Conservation (phyloP, 75 land plant genomes). For the Chamaecyparis obtusa region DNA sequence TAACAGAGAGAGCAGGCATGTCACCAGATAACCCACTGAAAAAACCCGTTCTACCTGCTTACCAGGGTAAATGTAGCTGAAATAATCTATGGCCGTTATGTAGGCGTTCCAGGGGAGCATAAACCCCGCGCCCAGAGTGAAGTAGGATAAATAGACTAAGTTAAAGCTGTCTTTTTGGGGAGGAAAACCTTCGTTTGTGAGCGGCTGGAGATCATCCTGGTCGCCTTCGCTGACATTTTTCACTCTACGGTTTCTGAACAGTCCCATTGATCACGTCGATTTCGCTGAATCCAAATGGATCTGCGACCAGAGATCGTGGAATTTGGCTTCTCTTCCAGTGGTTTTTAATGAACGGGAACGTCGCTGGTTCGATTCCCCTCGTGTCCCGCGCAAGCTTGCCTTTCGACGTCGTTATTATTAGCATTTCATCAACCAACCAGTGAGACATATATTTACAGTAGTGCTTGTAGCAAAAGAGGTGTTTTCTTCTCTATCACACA, state of each 20-base stretch:
- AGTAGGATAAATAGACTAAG: slow-evolving; percentile 79
- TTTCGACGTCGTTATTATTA: no score
- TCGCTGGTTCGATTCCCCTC: no score
- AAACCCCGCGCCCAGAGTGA: slow-evolving; percentile 76
- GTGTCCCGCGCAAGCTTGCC: no score
- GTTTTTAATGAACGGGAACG: no score
- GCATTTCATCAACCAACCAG: no score
- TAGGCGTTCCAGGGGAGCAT: slow-evolving; percentile 98
- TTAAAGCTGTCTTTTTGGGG: slow-evolving; percentile 58
- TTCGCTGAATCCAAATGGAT: neutral
- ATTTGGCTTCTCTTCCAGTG: no score
- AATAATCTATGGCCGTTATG: slow-evolving; percentile 99
- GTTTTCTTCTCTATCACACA: no score
- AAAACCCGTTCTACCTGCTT: slow-evolving; percentile 78
- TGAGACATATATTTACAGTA: no score
- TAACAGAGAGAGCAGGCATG: slow-evolving; percentile 43
- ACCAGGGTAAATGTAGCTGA: slow-evolving; percentile 79
- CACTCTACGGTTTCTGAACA: neutral
- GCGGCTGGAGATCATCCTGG: neutral
- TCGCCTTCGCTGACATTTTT: neutral
- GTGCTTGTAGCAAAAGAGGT: no score
- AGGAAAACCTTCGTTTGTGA: neutral
- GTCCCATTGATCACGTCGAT: neutral
- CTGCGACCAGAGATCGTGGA: no score
- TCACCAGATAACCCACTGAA: slow-evolving; percentile 76